phyloP scores from a whole-genome alignment of 1,284 basidiomycete species.

The Grifola frondosa region DNA sequence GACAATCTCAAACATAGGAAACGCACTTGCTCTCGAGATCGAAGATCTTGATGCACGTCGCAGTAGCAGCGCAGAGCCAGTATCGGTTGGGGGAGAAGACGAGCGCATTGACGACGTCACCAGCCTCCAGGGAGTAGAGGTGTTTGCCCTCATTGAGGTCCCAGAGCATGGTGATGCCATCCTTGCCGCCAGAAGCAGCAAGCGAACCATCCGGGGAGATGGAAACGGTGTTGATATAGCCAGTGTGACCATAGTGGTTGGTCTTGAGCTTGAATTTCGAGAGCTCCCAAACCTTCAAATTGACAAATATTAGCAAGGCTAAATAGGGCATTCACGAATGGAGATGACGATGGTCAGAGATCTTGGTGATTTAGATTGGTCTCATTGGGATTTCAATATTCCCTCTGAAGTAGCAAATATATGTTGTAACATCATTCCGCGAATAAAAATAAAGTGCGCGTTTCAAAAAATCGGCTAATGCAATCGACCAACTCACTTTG shows the following conservation, averaged over 20 bases:
- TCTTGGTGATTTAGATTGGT: constrained; percentile 72
- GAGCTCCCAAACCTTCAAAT: constrained; percentile 95
- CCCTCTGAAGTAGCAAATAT: constrained; percentile 89
- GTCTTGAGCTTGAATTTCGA: constrained; percentile 99
- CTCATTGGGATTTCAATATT: constrained; percentile 65
- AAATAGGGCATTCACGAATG: background rate
- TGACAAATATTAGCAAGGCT: constrained; percentile 17
- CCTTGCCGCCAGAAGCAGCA: constrained; percentile 98
- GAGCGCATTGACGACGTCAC: constrained; percentile 98
- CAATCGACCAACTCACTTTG: constrained; percentile 71
- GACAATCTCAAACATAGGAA: background rate
- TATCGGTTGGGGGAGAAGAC: constrained; percentile 99
- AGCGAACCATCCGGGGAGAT: constrained; percentile 99
- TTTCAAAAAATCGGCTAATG: constrained; percentile 3
- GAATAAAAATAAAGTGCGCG: constrained; percentile 13
- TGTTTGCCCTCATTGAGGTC: constrained; percentile 99
- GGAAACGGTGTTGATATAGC: constrained; percentile 99
- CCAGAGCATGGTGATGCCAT: constrained; percentile 99
- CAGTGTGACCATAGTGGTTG: constrained; percentile 99
- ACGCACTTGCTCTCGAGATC: constrained; percentile 96
- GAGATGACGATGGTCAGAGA: constrained; percentile 53
- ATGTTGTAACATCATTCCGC: constrained; percentile 47
- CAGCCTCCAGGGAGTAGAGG: constrained; percentile 99
- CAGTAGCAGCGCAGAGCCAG: constrained; percentile 99
- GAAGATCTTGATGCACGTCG: constrained; percentile 98